These are phyloP conservation scores for Bryum argenteum DNA, from an alignment of 225 moss, liverwort and hornwort species.

Conservation along the genomic window DNA sequence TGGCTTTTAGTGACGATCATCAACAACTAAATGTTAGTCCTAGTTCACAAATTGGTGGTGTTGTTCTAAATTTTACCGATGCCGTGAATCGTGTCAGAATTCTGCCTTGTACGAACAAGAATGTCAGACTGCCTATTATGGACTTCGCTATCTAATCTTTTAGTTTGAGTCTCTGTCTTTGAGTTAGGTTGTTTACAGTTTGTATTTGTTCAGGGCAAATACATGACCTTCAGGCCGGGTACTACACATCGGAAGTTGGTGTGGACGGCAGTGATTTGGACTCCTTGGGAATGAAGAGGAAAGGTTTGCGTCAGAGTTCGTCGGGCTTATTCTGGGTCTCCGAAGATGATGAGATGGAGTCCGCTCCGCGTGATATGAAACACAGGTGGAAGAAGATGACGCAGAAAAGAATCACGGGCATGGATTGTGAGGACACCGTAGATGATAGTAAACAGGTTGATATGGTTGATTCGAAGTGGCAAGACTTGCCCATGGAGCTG, in stretches of 20 bases:
- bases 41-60: slow-evolving; percentile 6
- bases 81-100: background rate
- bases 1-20: background rate
- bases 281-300: slow-evolving; percentile 45
- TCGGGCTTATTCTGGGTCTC: slow-evolving; percentile 64
- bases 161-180: background rate
- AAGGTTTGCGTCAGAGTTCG: slow-evolving; percentile 47
- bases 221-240: slow-evolving; percentile 51
- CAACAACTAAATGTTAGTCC: slow-evolving; percentile 12
- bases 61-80: background rate
- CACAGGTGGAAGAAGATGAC: slow-evolving; percentile 79
- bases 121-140: background rate
- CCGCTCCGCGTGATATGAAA: slow-evolving; percentile 80
- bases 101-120: background rate
- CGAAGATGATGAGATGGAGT: slow-evolving; percentile 92
- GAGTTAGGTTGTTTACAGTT: background rate
- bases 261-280: slow-evolving; percentile 42
- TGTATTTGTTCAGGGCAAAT: slow-evolving; percentile 45
- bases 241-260: slow-evolving; percentile 41
- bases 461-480: slow-evolving; percentile 68
- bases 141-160: background rate
- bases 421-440: slow-evolving; percentile 35
- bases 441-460: slow-evolving; percentile 48
- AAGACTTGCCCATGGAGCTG: slow-evolving; percentile 92
- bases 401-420: slow-evolving; percentile 53